Evolutionary conservation across 148 eudicot genomes (phyloP), one percentile per base, ranked within the genome.

Genomic region (Euryodendron excelsum): DNA sequence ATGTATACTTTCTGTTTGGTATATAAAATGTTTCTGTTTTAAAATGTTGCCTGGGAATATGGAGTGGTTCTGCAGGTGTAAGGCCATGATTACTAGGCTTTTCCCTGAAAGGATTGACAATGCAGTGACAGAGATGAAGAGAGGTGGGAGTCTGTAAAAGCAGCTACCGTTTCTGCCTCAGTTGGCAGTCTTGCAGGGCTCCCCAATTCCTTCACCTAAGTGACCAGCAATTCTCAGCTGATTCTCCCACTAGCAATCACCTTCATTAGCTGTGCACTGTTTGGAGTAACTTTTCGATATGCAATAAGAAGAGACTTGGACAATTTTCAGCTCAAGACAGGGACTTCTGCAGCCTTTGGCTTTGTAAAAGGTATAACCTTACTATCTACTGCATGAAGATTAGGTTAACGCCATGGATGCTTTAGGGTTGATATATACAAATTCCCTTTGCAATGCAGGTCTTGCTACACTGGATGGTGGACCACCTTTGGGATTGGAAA

Each of bases 251-350:
- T 89, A 27, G 89, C 88, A 25, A 77, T 86, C 80, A 89, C 90
- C 74, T 88, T 93, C 56, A 80, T 78, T 39, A 93, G 95, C 55
- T 96, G 99, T 86, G 99, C 99, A 56, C 80, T 96, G 72, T 93
- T 88, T 56, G 99, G 99, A 65, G 91, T 90, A 77, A 93, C 98
- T 47, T 93, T 84, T 75, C 83, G 98, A 21, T 93, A 96, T 82
- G 96, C 92, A 17, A 85, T 93, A 28, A 84, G 99, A 87, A 87
- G 95, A 84, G 98, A 96, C 78, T 85, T 96, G 83, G 97, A 90
- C 62, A 85, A 96, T 75, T 80, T 88, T 80, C 98, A 96, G 77
- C 98, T 96, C 59, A 96, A 96, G 82, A 84, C 92, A 0, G 99
- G 99, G 21, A 87, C 97, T 1, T 69, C 90, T 82, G 95, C 93